Percentiles rank a stretch among this genome's conserved stretches.
Evolutionary conservation across 2,329 filamentous ascomycete species (phyloP).

Genomic region (Epichloe elymi): DNA sequence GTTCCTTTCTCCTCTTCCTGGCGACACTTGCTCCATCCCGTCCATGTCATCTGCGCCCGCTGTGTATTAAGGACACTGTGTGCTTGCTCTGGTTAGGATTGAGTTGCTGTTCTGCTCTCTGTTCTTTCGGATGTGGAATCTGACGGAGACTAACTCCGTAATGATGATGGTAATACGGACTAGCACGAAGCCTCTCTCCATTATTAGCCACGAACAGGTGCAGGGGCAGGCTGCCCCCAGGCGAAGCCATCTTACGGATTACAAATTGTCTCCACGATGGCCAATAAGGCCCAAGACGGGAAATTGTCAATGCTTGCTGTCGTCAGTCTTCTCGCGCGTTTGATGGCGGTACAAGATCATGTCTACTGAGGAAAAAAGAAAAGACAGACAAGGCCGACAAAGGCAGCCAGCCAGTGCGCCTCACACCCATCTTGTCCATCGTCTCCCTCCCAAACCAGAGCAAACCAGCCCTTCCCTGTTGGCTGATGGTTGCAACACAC

Average conservation of each 20-base stretch:
- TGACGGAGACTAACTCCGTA: no score
- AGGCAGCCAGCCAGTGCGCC: not conserved
- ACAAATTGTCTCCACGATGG: not conserved
- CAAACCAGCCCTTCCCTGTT: not conserved
- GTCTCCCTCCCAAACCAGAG: not conserved
- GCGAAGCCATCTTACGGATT: not conserved
- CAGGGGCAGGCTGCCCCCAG: not conserved
- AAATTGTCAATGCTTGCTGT: constrained; percentile 1
- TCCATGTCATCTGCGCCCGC: not conserved
- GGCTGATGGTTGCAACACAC: not conserved
- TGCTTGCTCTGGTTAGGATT: no score
- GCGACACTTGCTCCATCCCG: not conserved
- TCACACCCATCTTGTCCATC: not conserved
- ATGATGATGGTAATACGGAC: no score
- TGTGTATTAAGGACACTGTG: no score
- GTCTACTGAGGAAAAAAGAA: not conserved
- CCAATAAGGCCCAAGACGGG: not conserved
- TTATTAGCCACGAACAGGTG: not conserved
- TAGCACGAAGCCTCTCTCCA: not conserved
- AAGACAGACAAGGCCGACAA: no score
- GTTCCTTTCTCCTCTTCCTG: not conserved
- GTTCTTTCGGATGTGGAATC: no score
- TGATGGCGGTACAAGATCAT: no score
- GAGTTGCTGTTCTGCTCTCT: no score
- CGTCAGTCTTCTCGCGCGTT: not conserved